These are phyloP conservation scores for Xylariales sp. DNA, from an alignment of 2,329 filamentous ascomycete species.

Conservation along the genomic window DNA sequence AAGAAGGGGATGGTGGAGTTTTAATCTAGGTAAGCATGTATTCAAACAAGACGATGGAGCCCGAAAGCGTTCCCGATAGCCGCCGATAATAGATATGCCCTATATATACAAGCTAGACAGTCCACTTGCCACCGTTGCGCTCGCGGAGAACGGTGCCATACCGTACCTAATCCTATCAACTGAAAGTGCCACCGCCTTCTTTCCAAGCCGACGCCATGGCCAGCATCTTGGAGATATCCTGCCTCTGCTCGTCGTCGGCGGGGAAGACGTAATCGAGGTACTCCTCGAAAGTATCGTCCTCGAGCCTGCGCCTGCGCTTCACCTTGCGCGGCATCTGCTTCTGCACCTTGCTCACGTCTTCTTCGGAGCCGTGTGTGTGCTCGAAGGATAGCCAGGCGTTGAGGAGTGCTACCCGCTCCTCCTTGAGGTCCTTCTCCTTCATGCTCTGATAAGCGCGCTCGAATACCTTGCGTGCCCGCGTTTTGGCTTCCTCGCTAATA, in stretches of 20 bases:
- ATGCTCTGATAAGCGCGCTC: slow-evolving; percentile 85
- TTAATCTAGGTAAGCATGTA: neutral
- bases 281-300: slow-evolving; percentile 95
- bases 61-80: neutral
- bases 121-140: neutral
- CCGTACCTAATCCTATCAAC: slow-evolving; percentile 25
- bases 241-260: slow-evolving; percentile 87
- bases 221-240: slow-evolving; percentile 84
- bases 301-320: slow-evolving; percentile 91
- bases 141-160: neutral
- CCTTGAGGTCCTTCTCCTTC: slow-evolving; percentile 90
- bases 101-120: slow-evolving; percentile 14
- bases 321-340: slow-evolving; percentile 93
- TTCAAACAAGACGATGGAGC: neutral
- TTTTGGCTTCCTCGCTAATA: slow-evolving; percentile 85
- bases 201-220: slow-evolving; percentile 92
- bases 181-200: slow-evolving; percentile 59
- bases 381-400: slow-evolving; percentile 95
- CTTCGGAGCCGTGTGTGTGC: slow-evolving; percentile 79
- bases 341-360: slow-evolving; percentile 84
- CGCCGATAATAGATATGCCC: neutral
- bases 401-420: slow-evolving; percentile 91
- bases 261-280: slow-evolving; percentile 98
- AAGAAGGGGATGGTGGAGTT: neutral
- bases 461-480: slow-evolving; percentile 84